Evolutionary conservation across 768 basidiomycete species (phyloP), one percentile per base, ranked within the genome.

Genomic region (Chlorophyllum brunneum): DNA sequence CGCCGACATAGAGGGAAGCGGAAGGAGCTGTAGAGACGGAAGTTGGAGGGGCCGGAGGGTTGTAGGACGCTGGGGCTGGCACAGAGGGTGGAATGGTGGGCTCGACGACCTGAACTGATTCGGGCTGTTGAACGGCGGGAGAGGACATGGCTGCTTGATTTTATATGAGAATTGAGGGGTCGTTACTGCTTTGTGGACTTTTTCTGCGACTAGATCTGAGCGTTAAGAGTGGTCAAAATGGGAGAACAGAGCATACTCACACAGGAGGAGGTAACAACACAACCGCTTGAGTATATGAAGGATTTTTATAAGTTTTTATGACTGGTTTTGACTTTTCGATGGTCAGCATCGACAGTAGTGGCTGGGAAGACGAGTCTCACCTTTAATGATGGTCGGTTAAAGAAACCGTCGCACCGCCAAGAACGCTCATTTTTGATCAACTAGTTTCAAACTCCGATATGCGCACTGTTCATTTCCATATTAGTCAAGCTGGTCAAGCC

Each of bases 1-100:
- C 97, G 54, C 97, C 97, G 57, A 99, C 97, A 74, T 99, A 99
- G 63, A 99, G 90, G 54, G 94, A 97, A 20, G 91, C 91, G 48
- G 90, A 92, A 20, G 90, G 89, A 54, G 86, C 77, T 54, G 88
- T 77, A n/a, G n/a, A n/a, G n/a, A n/a, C n/a, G 36, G 83, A 73
- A 53, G 73, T 68, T 53, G 78, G 77, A 26, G 79, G 75, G 54
- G 76, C 72, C 65, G 81, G 77, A 39, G 82, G 73, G 59, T 81
- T 80, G 68, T 84, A 81, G 34, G 84, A 75, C 37, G 78, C 76
- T 51, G 78, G 67, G 24, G 65, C 67, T 31, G 75, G 67, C 38
- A 72, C 70, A 42, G 79, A 73, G 31, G 74, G 67, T 54, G 79
- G 69, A 54, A 72, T 61, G 51, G 76, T 62, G 59, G 79, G 77